phyloP scores from a whole-genome alignment of 2,329 filamentous ascomycete species.

The Dothideomycetes sp. region DNA sequence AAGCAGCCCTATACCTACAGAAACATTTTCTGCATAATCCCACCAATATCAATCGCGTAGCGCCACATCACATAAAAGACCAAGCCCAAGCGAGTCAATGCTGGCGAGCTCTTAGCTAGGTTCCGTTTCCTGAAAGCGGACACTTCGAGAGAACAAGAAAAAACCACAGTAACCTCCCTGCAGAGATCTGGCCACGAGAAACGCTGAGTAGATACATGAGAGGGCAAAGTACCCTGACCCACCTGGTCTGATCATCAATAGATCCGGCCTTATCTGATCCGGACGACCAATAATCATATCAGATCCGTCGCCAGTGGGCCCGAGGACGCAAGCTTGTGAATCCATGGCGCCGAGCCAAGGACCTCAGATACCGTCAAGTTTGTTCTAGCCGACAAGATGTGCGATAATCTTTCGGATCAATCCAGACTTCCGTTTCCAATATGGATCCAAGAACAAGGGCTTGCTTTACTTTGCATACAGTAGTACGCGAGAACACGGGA shows the following conservation, averaged over 20 bases:
- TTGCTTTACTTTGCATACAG: too few species aligned
- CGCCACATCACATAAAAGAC: not conserved
- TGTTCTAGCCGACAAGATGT: not conserved
- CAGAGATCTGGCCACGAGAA: too few species aligned
- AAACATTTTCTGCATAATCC: not conserved
- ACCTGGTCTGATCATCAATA: not conserved
- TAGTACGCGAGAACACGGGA: too few species aligned
- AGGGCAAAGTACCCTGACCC: not conserved
- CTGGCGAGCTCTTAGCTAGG: too few species aligned
- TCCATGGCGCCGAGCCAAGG: not conserved
- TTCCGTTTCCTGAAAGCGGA: too few species aligned
- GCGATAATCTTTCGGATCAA: slow-evolving; percentile 12
- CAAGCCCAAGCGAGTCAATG: not conserved
- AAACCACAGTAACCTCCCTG: not conserved
- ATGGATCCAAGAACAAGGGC: too few species aligned
- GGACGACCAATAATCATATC: slow-evolving; percentile 1
- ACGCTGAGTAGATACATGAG: not conserved
- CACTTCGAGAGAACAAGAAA: not conserved
- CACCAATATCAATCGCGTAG: not conserved
- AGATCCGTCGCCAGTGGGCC: slow-evolving; percentile 3
- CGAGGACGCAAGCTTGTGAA: not conserved
- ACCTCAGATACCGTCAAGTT: too few species aligned
- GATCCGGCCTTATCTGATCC: slow-evolving; percentile 9
- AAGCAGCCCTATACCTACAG: not conserved
- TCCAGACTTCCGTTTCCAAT: too few species aligned